phyloP scores from a whole-genome alignment of 1,284 basidiomycete genomes.

The Ganoderma multipileum region DNA sequence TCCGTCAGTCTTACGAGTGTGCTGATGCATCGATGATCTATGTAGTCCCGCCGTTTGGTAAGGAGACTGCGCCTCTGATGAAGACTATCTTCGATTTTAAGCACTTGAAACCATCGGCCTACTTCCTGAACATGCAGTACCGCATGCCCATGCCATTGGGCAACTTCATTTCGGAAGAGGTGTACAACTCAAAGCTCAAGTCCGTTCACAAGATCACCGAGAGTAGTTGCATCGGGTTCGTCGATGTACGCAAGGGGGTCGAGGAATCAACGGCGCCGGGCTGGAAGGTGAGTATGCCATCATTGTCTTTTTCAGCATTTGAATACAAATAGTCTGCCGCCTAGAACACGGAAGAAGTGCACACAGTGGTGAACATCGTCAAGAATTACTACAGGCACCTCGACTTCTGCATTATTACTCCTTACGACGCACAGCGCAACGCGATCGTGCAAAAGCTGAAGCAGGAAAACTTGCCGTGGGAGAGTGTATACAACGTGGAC shows the following conservation, averaged over 20 bases:
- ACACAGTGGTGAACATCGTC: slow-evolving; percentile 47
- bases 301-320: neutral
- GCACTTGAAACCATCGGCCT: slow-evolving; percentile 42
- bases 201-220: slow-evolving; percentile 43
- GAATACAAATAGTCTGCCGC: neutral
- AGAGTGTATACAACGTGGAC: slow-evolving; percentile 71
- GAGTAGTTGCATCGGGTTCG: slow-evolving; percentile 42
- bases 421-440: slow-evolving; percentile 71
- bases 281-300: slow-evolving; percentile 45
- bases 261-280: slow-evolving; percentile 48
- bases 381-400: slow-evolving; percentile 37
- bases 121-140: slow-evolving; percentile 49
- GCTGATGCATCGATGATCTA: neutral
- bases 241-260: slow-evolving; percentile 48
- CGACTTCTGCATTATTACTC: slow-evolving; percentile 68
- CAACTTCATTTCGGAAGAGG: slow-evolving; percentile 51
- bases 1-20: neutral
- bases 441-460: slow-evolving; percentile 58
- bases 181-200: slow-evolving; percentile 48
- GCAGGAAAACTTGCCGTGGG: slow-evolving; percentile 47
- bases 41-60: slow-evolving; percentile 55
- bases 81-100: slow-evolving; percentile 53
- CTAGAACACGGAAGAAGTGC: slow-evolving; percentile 52
- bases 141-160: slow-evolving; percentile 57
- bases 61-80: slow-evolving; percentile 45